Evolutionary conservation across 805 yeast genomes (phyloP).

Genomic region (Nakazawaea wyomingensis): DNA sequence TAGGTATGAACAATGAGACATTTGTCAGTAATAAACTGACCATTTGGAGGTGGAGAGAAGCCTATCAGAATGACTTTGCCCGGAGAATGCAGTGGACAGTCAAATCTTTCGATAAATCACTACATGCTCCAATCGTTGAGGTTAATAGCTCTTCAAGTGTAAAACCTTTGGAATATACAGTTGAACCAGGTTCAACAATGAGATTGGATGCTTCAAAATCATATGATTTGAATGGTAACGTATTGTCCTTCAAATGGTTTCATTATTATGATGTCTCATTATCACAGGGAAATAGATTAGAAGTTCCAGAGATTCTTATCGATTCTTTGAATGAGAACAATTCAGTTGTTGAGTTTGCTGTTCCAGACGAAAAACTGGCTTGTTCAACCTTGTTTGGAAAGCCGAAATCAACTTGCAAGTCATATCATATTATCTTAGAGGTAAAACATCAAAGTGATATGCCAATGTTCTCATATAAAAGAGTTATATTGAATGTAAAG

Average conservation of each 20-base stretch:
- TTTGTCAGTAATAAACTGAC: slow-evolving; percentile 23
- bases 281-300: slow-evolving; percentile 20
- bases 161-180: slow-evolving; percentile 17
- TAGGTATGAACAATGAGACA: slow-evolving; percentile 18
- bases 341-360: slow-evolving; percentile 14
- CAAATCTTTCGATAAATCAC: slow-evolving; percentile 20
- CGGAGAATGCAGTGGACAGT: slow-evolving; percentile 29
- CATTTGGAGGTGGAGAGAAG: slow-evolving; percentile 31
- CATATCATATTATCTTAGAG: slow-evolving; percentile 21
- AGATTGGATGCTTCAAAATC: slow-evolving; percentile 21
- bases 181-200: slow-evolving; percentile 15
- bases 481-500: slow-evolving; percentile 13
- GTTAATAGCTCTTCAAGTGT: slow-evolving; percentile 20
- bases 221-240: slow-evolving; percentile 20
- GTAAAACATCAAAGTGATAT: slow-evolving; percentile 15
- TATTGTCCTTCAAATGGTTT: slow-evolving; percentile 21
- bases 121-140: slow-evolving; percentile 23
- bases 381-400: slow-evolving; percentile 14
- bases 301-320: slow-evolving; percentile 18
- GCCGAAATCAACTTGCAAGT: slow-evolving; percentile 15
- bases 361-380: slow-evolving; percentile 15
- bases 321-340: slow-evolving; percentile 11
- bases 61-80: slow-evolving; percentile 26
- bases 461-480: slow-evolving; percentile 15
- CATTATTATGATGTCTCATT: slow-evolving; percentile 22